Evolutionary conservation across 495 filamentous ascomycete genomes (phyloP).

Genomic region (Corynascus novoguineensis): DNA sequence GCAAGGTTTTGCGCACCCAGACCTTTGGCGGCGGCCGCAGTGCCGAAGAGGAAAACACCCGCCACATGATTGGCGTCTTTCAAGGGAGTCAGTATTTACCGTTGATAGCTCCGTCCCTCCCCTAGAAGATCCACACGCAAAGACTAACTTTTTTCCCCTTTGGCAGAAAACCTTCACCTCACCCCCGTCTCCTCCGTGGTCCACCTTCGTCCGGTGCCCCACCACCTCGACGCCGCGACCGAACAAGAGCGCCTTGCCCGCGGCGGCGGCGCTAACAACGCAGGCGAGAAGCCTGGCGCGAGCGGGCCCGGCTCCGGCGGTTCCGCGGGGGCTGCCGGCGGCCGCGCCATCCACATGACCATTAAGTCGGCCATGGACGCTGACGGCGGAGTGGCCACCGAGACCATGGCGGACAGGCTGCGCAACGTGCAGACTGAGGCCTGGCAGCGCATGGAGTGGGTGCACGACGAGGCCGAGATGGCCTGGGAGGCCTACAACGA

Average conservation of each 20-base stretch:
- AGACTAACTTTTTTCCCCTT: neutral
- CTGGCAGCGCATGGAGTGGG: conserved; percentile 40
- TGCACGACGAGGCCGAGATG: conserved; percentile 39
- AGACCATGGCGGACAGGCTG: conserved; percentile 45
- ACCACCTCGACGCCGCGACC: conserved; percentile 44
- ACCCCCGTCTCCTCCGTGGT: conserved; percentile 43
- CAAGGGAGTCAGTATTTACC: conserved; percentile 43
- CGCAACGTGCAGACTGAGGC: conserved; percentile 41
- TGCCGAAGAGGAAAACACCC: conserved; percentile 32
- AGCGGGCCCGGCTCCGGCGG: neutral
- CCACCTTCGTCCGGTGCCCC: conserved; percentile 41
- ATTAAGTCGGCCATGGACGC: conserved; percentile 43
- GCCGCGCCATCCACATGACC: conserved; percentile 48
- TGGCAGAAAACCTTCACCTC: conserved; percentile 42
- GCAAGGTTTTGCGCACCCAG: conserved; percentile 40
- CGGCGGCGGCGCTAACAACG: conserved; percentile 16
- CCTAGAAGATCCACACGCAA: neutral
- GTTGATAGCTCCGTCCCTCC: too few relatives aligned
- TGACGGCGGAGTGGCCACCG: conserved; percentile 37
- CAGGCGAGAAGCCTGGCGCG: conserved; percentile 9
- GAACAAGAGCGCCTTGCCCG: conserved; percentile 41
- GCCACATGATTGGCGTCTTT: conserved; percentile 47
- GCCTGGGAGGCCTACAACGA: conserved; percentile 42
- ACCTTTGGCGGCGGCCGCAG: conserved; percentile 40
- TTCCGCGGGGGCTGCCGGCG: too few relatives aligned